phyloP scores from a whole-genome alignment of 768 basidiomycete species.

The Boletus rufocinnamomeus region DNA sequence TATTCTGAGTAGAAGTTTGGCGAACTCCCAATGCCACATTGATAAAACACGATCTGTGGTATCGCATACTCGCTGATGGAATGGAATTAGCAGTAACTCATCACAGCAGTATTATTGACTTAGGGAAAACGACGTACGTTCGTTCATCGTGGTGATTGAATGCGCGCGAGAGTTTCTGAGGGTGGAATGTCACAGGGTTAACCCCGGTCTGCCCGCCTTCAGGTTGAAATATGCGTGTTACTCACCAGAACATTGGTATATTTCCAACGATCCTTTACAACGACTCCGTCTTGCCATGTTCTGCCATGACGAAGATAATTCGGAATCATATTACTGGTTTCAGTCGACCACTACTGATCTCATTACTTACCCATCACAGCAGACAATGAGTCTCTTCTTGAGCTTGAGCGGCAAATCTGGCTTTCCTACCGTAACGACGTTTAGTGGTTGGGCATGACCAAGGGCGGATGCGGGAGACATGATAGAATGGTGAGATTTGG shows the following conservation, averaged over 20 bases:
- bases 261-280: slow-evolving; percentile 42
- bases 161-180: slow-evolving; percentile 55
- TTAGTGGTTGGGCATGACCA: slow-evolving; percentile 3
- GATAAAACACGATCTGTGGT: slow-evolving; percentile 66
- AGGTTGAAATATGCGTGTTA: not conserved
- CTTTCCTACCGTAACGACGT: not conserved
- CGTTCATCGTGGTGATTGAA: slow-evolving; percentile 52
- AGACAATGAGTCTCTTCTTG: slow-evolving; percentile 66
- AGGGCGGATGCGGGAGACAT: slow-evolving; percentile 17
- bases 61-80: slow-evolving; percentile 40
- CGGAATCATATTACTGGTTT: not conserved
- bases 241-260: slow-evolving; percentile 61
- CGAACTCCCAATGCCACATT: slow-evolving; percentile 61
- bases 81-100: slow-evolving; percentile 1
- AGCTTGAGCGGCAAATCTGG: slow-evolving; percentile 16
- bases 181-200: not conserved
- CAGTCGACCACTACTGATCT: not conserved
- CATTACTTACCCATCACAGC: slow-evolving; percentile 67
- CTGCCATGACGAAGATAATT: slow-evolving; percentile 35
- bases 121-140: slow-evolving; percentile 20
- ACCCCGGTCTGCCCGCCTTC: not conserved
- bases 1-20: slow-evolving; percentile 58
- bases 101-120: not conserved
- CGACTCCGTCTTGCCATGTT: slow-evolving; percentile 72
- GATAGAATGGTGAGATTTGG: not conserved